Base-by-base conservation (phyloP, 2,329 filamentous ascomycete species). In the Parasarocladium wereldwijsianum region DNA sequence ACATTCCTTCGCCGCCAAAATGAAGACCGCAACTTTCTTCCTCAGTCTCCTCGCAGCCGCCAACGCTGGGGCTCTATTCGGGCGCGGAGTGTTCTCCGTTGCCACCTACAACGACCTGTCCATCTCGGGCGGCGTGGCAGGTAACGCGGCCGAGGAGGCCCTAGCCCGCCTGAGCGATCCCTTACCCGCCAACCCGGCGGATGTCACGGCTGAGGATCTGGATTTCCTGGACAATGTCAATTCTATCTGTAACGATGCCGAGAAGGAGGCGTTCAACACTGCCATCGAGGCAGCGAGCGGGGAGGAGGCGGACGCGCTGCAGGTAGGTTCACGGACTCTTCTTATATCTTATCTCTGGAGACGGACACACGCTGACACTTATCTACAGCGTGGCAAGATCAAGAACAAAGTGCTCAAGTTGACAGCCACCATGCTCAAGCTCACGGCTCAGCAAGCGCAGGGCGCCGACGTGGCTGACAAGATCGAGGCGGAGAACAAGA, bases 361-460 rank as follows among this genome's bases (percentile, higher is more conserved):
- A 8, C 15, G 8, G 25, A 37, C 18, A 16, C 1, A n/a, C n/a
- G n/a, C n/a, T n/a, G n/a, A n/a, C n/a, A n/a, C n/a, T n/a, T 14
- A 8, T 16, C 6, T 21, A 26, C 32, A 62, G 58, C 54, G 57
- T 31, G 64, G 64, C 43, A 70, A 70, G 52, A 70, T 61, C 36
- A 66, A 67, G 60, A 70, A 70, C 58, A 71, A 71, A 52, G 62
- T 71, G 11, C 48, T 71, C 31, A 71, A 72, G 52, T 52, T 71
- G 37, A 60, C 58, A 22, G 61, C 64, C 17, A 62, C 62, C 30
- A 50, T 67, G 18, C 45, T 70, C 17, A 52, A 58, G 39, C 58
- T 71, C 7, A 49, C 60, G 44, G 55, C 63, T 20, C 50, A 70
- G 36, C 47, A 56, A 32, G 66, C 66, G 0, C 61, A 70, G 38